Evolutionary conservation across 1,284 basidiomycete species (phyloP), one percentile per base, ranked within the genome.

Genomic region (Anthracocystis walkeri): DNA sequence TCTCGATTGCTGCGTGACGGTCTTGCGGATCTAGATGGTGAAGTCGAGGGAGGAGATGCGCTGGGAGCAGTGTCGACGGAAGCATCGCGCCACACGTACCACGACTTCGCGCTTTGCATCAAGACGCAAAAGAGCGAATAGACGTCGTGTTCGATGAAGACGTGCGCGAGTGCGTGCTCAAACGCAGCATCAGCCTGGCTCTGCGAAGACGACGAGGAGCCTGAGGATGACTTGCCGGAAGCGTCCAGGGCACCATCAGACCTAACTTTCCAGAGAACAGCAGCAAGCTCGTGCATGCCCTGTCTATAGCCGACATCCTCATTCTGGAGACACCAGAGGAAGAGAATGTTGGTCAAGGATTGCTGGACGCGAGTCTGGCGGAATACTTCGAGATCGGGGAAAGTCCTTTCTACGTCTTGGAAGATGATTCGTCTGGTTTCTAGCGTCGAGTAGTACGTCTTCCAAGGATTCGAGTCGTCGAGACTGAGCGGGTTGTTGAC

Each of bases 211-310:
- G 41, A 18, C 2, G n/a, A 1, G 11, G 53, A 49, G 14, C 20
- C 29, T 2, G 23, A 1, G 6, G 55, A n/a, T 1, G 42, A 18
- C 5, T 35, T 41, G n/a, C 49, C 50, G 12, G 38, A 25, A 8
- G 27, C 33, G 27, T 65, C 55, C 14, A 71, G 31, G 20, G 59
- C 59, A 21, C 64, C 64, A 7, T 75, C 62, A 29, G 58, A 59
- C 21, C 82, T 51, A 0, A 80, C 67, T 16, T 76, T 67, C 78
- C 81, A 81, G 11, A 83, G 63, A 5, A 72, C 65, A 16, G 67
- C 79, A 7, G 81, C 75, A n/a, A 85, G 61, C 63, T 85, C 84
- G 54, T 85, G 84, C 83, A 85, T 84, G 4, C 84, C 84, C 53
- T 85, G 84, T 21, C 81, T 62, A 49, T 85, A 85, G 42, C 82